Conservation (phyloP, 768 basidiomycete genomes). For the Leccinellum rugosiceps region DNA sequence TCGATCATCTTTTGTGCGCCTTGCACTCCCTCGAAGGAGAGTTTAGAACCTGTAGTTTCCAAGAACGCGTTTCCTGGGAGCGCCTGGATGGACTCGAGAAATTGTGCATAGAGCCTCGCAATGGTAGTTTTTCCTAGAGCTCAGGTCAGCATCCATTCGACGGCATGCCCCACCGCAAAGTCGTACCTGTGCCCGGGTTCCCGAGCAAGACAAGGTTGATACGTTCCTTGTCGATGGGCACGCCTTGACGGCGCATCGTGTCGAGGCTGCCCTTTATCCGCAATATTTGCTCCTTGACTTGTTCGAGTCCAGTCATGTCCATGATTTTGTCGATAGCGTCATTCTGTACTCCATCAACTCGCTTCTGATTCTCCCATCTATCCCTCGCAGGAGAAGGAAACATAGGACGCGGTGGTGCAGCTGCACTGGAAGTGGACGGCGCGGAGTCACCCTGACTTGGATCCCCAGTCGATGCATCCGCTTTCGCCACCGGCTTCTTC, state of each 20-base stretch:
- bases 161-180: background rate
- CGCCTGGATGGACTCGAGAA: constrained; percentile 53
- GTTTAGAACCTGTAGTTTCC: constrained; percentile 61
- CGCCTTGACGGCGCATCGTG: constrained; percentile 47
- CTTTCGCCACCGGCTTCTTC: constrained; percentile 10
- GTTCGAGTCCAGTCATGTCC: constrained; percentile 67
- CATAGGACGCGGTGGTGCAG: constrained; percentile 7
- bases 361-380: constrained; percentile 61
- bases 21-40: constrained; percentile 56
- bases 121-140: constrained; percentile 65
- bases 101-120: constrained; percentile 62
- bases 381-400: constrained; percentile 37
- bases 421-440: constrained; percentile 2
- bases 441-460: background rate
- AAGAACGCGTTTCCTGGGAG: constrained; percentile 53
- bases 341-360: constrained; percentile 48
- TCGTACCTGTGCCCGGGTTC: constrained; percentile 71
- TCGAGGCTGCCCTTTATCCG: constrained; percentile 59
- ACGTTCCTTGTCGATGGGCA: constrained; percentile 50
- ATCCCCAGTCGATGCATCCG: background rate
- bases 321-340: constrained; percentile 61
- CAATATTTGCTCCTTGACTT: constrained; percentile 60
- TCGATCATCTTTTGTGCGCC: constrained; percentile 54
- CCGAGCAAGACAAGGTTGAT: constrained; percentile 63
- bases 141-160: background rate